These are phyloP conservation scores for Vaccinium myrtillus DNA, from an alignment of 148 eudicot species.

Conservation along the genomic window DNA sequence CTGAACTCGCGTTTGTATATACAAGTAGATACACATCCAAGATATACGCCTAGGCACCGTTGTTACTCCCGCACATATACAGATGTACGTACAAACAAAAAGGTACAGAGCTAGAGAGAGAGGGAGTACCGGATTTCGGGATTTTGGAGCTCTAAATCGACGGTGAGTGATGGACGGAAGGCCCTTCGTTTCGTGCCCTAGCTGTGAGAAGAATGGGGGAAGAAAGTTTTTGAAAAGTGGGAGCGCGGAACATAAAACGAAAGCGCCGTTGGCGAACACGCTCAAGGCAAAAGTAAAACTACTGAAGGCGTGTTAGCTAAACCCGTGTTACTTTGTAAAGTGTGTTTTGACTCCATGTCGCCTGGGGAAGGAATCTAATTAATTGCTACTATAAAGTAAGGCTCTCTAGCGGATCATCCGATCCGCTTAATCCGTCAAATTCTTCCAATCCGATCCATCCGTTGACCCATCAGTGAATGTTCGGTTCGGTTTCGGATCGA, in stretches of 20 bases:
- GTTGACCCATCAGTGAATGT: no score
- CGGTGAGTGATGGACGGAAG: background rate
- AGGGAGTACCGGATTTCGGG: background rate
- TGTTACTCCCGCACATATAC: background rate
- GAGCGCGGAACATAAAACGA: background rate
- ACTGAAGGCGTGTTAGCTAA: no score
- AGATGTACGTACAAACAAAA: background rate
- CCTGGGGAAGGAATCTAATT: no score
- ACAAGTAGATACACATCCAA: no score
- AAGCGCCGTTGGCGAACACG: background rate
- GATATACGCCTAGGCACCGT: background rate
- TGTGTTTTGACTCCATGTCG: no score
- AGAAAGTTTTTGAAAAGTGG: background rate
- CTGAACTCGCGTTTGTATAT: background rate
- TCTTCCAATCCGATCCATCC: no score
- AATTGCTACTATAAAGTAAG: no score
- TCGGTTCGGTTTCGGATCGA: no score
- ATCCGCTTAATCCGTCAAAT: no score
- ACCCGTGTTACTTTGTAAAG: no score
- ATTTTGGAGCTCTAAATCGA: background rate
- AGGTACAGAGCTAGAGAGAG: background rate
- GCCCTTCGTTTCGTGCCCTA: constrained; percentile 5
- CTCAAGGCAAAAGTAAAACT: background rate
- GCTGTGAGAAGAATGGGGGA: background rate
- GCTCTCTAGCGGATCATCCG: no score